A percentile compares a stretch with the other conserved stretches of the same genome.
phyloP scores from a whole-genome alignment of 2,329 filamentous ascomycete genomes.

The Trichoderma sp. region DNA sequence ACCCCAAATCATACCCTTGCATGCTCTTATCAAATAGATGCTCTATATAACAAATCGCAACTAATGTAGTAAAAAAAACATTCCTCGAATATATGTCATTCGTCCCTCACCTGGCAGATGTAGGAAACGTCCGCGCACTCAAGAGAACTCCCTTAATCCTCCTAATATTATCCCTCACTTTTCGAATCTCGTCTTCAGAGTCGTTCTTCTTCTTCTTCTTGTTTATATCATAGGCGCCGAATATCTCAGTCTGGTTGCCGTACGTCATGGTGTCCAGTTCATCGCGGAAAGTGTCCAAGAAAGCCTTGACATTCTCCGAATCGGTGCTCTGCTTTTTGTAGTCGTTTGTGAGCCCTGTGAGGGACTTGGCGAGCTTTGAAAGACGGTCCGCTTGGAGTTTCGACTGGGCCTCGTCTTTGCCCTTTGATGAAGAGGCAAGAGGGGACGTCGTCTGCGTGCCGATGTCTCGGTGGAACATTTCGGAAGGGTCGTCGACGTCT shows the following conservation, averaged over 20 bases:
- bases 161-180: slow-evolving; percentile 73
- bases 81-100: background rate
- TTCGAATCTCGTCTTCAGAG: slow-evolving; percentile 70
- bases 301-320: slow-evolving; percentile 53
- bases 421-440: slow-evolving; percentile 26
- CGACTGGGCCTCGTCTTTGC: slow-evolving; percentile 32
- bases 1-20: background rate
- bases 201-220: slow-evolving; percentile 50
- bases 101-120: slow-evolving; percentile 38
- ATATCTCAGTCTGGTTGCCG: slow-evolving; percentile 41
- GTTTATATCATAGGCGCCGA: slow-evolving; percentile 45
- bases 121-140: slow-evolving; percentile 73
- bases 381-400: slow-evolving; percentile 48
- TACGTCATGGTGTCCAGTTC: slow-evolving; percentile 66
- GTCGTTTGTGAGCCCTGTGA: slow-evolving; percentile 48
- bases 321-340: slow-evolving; percentile 49
- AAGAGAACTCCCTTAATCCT: slow-evolving; percentile 78
- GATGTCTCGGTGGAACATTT: slow-evolving; percentile 79
- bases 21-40: background rate
- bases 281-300: slow-evolving; percentile 61
- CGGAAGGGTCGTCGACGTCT: slow-evolving; percentile 65
- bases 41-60: background rate
- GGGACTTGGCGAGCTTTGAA: slow-evolving; percentile 43
- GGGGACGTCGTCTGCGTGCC: slow-evolving; percentile 70
- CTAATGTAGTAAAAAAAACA: background rate